Evolutionary conservation across 1,284 basidiomycete genomes (phyloP), one percentile per base, ranked within the genome.

Genomic region (Caloboletus firmus): DNA sequence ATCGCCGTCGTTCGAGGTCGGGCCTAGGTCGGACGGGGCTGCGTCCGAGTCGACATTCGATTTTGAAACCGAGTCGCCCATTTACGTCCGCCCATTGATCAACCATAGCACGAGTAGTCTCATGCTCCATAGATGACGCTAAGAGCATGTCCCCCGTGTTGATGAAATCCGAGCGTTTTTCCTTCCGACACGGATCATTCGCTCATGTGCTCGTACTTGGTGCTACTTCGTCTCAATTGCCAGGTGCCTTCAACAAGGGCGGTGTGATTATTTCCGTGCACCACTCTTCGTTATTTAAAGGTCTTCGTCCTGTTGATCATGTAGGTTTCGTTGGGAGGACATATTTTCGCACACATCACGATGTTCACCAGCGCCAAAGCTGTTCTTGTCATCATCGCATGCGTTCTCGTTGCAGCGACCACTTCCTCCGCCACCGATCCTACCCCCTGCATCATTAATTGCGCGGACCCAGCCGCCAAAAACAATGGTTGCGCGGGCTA

Each of bases 321-420:
- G 17, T 3, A 2, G 2, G 12, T 24, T 39, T 20, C 12, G 18
- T 18, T 15, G 5, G 8, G 18, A 30, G 24, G 5, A 13, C 10
- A 22, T 24, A 13, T 30, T n/a, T 17, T 9, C 18, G 7, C 10
- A 15, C 31, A 0, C n/a, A n/a, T 43, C n/a, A 18, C 20, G n/a
- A 67, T 67, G 66, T 51, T 65, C 32, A 3, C 41, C 44, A 57
- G 49, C 50, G 4, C 42, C 13, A 63, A 64, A 50, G 15, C 34
- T 18, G 44, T 70, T 40, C 26, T 57, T 3, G 35, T 49, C 42
- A 9, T 65, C n/a, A 48, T 37, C 20, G 39, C 59, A 0, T 64
- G 57, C n/a, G 59, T 45, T 4, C 44, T 69, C 36, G 40, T 52
- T 15, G 65, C 37, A 1, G n/a, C n/a, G 11, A 32, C 28, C 18